phyloP scores from a whole-genome alignment of 148 eudicot genomes.

The Amaranthus hypochondriacus region DNA sequence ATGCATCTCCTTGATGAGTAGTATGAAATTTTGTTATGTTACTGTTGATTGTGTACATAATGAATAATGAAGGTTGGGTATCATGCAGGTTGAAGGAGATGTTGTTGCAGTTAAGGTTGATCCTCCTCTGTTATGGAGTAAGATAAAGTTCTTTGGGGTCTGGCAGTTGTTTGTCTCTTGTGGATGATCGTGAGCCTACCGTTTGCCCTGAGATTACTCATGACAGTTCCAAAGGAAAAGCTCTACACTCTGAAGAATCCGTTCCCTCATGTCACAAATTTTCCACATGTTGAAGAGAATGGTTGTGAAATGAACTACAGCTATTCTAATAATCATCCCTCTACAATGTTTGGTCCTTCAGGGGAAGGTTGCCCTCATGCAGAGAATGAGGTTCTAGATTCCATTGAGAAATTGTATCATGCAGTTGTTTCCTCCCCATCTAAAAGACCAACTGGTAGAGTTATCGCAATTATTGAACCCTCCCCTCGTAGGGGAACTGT shows the following conservation, averaged over 20 bases:
- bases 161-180: constrained; percentile 26
- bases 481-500: constrained; percentile 56
- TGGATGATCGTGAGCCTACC: constrained; percentile 25
- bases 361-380: constrained; percentile 25
- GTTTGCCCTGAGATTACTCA: constrained; percentile 22
- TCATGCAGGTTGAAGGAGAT: constrained; percentile 81
- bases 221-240: constrained; percentile 45
- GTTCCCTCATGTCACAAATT: constrained; percentile 18
- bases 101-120: constrained; percentile 71
- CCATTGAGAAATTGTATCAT: constrained; percentile 54
- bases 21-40: not conserved
- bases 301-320: constrained; percentile 22
- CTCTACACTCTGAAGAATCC: constrained; percentile 27
- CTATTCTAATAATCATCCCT: constrained; percentile 25
- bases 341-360: constrained; percentile 23
- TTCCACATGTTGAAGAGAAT: constrained; percentile 14
- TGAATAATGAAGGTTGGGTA: not conserved
- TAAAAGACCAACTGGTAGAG: constrained; percentile 81
- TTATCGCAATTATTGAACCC: constrained; percentile 62
- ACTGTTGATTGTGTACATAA: not conserved
- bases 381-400: constrained; percentile 23
- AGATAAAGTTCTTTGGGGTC: constrained; percentile 58
- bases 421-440: constrained; percentile 44
- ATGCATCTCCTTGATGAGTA: not conserved
- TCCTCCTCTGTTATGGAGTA: constrained; percentile 62